Evolutionary conservation across 805 yeast genomes (phyloP).

Genomic region (Hanseniaspora singularis): DNA sequence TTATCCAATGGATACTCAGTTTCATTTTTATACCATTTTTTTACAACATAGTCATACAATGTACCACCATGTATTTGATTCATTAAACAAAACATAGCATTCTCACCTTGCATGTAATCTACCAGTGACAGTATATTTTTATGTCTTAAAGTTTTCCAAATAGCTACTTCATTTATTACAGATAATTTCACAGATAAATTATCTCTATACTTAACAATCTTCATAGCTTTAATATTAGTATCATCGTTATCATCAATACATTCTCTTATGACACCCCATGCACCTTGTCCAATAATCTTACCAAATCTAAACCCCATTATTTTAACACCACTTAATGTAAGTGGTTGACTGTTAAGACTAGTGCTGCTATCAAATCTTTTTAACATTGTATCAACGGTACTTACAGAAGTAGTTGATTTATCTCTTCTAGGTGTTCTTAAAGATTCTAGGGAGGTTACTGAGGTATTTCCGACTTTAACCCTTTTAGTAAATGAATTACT

Average conservation of each 20-base stretch:
- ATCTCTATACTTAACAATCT: slow-evolving; percentile 43
- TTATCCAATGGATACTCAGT: slow-evolving; percentile 25
- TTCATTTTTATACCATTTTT: slow-evolving; percentile 44
- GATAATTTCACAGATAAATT: slow-evolving; percentile 42
- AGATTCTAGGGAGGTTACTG: background rate
- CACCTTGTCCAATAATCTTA: slow-evolving; percentile 72
- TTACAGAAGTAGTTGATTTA: background rate
- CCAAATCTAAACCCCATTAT: slow-evolving; percentile 57
- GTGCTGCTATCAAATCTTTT: background rate
- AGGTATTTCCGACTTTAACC: too few species aligned
- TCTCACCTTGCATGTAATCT: slow-evolving; percentile 47
- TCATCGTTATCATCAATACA: slow-evolving; percentile 31
- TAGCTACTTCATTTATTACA: slow-evolving; percentile 56
- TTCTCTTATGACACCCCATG: slow-evolving; percentile 78
- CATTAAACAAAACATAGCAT: slow-evolving; percentile 61
- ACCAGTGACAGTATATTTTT: slow-evolving; percentile 51
- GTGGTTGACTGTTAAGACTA: background rate
- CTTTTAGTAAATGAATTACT: slow-evolving; percentile 19
- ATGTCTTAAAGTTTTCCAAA: slow-evolving; percentile 65
- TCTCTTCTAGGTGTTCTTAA: background rate
- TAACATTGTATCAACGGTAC: background rate
- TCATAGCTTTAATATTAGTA: slow-evolving; percentile 42
- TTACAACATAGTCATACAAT: slow-evolving; percentile 57
- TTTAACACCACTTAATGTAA: slow-evolving; percentile 48
- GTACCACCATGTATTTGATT: slow-evolving; percentile 65